phyloP scores from a whole-genome alignment of 169 alveolate genomes.

The Theileria sp. region DNA sequence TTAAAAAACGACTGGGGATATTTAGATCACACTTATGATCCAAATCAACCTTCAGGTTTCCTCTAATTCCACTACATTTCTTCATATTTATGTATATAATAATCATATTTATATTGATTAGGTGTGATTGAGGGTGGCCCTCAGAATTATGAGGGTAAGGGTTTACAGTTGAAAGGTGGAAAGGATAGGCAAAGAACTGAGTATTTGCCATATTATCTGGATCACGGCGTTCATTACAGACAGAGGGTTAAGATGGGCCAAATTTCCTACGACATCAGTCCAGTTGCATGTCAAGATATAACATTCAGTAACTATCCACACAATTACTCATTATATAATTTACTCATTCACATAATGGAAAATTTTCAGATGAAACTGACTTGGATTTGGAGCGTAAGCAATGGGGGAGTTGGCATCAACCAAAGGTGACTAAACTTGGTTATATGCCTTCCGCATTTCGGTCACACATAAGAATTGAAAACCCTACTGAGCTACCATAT shows the following conservation, averaged over 20 bases:
- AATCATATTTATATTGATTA: neutral
- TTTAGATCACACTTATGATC: conserved; percentile 69
- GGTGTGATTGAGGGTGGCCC: conserved; percentile 76
- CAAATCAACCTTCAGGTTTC: conserved; percentile 70
- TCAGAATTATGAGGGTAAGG: conserved; percentile 76
- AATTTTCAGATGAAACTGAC: conserved; percentile 68
- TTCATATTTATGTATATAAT: neutral
- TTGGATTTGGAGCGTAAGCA: conserved; percentile 74
- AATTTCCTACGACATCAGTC: conserved; percentile 65
- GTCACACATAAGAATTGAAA: conserved; percentile 26
- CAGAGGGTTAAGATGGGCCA: conserved; percentile 57
- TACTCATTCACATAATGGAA: neutral
- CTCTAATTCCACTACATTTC: neutral
- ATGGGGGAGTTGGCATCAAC: conserved; percentile 80
- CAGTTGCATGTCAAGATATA: conserved; percentile 73
- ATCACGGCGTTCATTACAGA: conserved; percentile 75
- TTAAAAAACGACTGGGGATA: conserved; percentile 78
- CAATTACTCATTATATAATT: neutral
- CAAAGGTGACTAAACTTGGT: conserved; percentile 37
- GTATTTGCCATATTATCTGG: conserved; percentile 67
- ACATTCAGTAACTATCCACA: neutral
- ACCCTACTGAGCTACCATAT: conserved; percentile 52
- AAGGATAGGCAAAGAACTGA: conserved; percentile 73
- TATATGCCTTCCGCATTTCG: conserved; percentile 38
- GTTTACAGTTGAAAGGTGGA: conserved; percentile 69